phyloP scores from a whole-genome alignment of 164 flowering plant species.

The Vitis amurensis region DNA sequence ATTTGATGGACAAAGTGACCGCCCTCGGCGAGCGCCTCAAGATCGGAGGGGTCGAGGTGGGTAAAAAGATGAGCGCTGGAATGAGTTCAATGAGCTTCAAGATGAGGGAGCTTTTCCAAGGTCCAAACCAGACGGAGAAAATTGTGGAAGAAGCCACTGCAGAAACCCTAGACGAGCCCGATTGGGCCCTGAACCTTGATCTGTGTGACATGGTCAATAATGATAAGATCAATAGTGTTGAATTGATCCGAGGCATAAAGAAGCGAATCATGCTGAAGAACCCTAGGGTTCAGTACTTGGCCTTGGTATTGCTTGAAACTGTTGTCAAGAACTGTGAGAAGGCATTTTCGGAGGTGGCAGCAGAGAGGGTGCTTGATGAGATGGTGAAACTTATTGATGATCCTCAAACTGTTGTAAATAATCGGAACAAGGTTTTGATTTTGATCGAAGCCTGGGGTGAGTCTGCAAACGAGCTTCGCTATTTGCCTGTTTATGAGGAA shows the following conservation, averaged over 20 bases:
- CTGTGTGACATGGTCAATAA: conserved; percentile 86
- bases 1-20: conserved; percentile 87
- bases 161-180: conserved; percentile 82
- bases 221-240: conserved; percentile 73
- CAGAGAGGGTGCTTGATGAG: conserved; percentile 95
- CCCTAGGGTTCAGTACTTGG: conserved; percentile 74
- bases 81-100: conserved; percentile 93
- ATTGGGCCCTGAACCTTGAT: conserved; percentile 88
- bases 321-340: conserved; percentile 81
- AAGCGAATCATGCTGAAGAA: conserved; percentile 70
- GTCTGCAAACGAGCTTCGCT: conserved; percentile 75
- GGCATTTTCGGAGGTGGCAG: conserved; percentile 91
- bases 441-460: conserved; percentile 97
- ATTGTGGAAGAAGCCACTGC: conserved; percentile 90
- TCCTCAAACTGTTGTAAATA: conserved; percentile 87
- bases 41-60: conserved; percentile 82
- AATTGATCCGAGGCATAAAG: conserved; percentile 79
- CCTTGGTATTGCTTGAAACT: conserved; percentile 79
- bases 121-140: conserved; percentile 75
- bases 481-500: conserved; percentile 93
- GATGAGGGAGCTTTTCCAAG: conserved; percentile 90
- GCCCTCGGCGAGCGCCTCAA: conserved; percentile 88
- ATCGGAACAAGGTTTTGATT: conserved; percentile 80
- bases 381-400: conserved; percentile 97
- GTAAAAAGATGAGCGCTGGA: conserved; percentile 75